Base-by-base conservation (phyloP, 2,329 filamentous ascomycete genomes). In the Tolypocladium album region DNA sequence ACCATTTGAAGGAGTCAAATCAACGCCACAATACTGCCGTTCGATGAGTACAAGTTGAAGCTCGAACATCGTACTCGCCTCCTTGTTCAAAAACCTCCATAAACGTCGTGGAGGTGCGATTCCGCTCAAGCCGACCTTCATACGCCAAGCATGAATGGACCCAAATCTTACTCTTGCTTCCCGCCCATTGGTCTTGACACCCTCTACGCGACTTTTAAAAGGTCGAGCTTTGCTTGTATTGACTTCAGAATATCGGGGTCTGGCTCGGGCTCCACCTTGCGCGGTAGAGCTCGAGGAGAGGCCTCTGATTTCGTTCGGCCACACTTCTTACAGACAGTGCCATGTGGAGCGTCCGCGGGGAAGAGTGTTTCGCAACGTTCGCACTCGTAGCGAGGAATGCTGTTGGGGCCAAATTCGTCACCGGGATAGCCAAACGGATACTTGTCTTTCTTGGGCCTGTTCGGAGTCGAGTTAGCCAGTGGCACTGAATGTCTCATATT, bases 371-470 rank as follows among this genome's bases (percentile, higher is more conserved):
- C 78, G 75, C 88, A 92, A 58, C 79, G 75, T 64, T 86, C 81
- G 71, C 88, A 91, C 39, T 78, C 77, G 68, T 82, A 82, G 58
- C 82, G 76, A 31, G 80, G 79, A 42, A 79, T 74, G 61, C 80
- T 78, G 61, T 74, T 79, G 3, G 74, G 72, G 2, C 81, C 82
- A 58, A 82, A 83, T 42, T 75, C 80, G 66, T 90, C 87, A 50
- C 87, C 85, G 5, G 86, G 87, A 69, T 89, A 89, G 52, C 86
- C 87, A 63, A 84, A 81, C 0, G 86, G 86, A 70, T 87, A 89
- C 68, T 87, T 88, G 67, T 83, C 79, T 67, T 82, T 84, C 74
- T 88, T 89, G 62, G 85, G 77, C 56, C 84, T 87, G 86, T 67
- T 31, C 24, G 45, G 59, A 15, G 55, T 12, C 36, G n/a, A 31